Evolutionary conservation across 768 basidiomycete species (phyloP), one percentile per base, ranked within the genome.

Genomic region (Rhodotorula kratochvilovae): DNA sequence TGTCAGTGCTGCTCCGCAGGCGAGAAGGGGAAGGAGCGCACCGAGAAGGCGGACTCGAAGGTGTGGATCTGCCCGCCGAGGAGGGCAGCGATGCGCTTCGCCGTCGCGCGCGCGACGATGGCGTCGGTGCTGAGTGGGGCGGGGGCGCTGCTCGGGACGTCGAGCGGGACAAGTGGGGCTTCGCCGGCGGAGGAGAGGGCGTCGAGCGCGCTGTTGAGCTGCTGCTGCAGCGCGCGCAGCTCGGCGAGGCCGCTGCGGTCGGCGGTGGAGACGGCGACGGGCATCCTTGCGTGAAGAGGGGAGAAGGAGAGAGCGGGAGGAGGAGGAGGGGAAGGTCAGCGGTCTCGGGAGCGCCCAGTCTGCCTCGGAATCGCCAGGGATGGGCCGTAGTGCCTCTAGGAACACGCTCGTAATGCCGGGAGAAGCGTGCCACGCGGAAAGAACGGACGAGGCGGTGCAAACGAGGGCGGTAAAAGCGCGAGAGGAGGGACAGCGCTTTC

Each of bases 1-100:
- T n/a, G n/a, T n/a, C n/a, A n/a, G n/a, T n/a, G 82, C 21, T 5
- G 51, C 27, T 29, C 21, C 36, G 43, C 4, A 56, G 17, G 25
- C 21, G 56, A 39, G 8, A 13, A n/a, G 23, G 25, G 27, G 8
- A 13, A n/a, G 23, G 25, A 27, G 25, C 56, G 56, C 27, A 58
- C 56, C 21, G 23, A 23, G 36, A 36, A 27, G 27, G 56, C 39
- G 2, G 2, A 12, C 23, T 27, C 36, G 27, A 58, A 42, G 11
- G 36, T 21, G 8, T 7, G 23, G 16, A 39, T 25, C 6, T 21
- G 13, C 16, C 56, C 56, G 5, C 25, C 25, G 10, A 58, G 56
- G 23, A 42, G 56, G 23, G 56, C 56, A 10, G 23, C 10, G 39
- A 58, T 36, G 21, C 36, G 25, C 36, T 58, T 39, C 8, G 23